Evolutionary conservation across 306 rosid genomes (phyloP).

Genomic region (Carpinus fangiana): DNA sequence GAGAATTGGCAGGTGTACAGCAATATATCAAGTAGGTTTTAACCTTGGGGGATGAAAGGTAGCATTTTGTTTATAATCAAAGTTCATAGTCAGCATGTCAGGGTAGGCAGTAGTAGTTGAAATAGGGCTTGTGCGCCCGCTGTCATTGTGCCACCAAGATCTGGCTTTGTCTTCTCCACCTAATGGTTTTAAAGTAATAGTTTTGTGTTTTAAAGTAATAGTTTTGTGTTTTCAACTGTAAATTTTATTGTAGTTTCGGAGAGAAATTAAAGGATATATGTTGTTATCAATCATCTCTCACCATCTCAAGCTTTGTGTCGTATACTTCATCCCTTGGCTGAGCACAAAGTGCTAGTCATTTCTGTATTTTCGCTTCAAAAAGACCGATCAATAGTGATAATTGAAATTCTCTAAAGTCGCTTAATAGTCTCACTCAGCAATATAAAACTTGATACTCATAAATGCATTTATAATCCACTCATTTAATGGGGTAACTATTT

Average conservation of each 20-base stretch:
- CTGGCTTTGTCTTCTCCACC: background rate
- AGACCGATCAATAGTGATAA: too few relatives aligned
- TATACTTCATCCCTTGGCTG: too few relatives aligned
- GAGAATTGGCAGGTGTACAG: slow-evolving; percentile 52
- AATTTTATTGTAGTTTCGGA: background rate
- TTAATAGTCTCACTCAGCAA: too few relatives aligned
- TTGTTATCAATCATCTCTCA: background rate
- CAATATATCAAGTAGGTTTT: slow-evolving; percentile 26
- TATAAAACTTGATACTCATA: too few relatives aligned
- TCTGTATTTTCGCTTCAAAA: too few relatives aligned
- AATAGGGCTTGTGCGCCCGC: background rate
- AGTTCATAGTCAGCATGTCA: slow-evolving; percentile 10
- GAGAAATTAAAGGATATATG: background rate
- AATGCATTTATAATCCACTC: too few relatives aligned
- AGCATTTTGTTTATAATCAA: background rate
- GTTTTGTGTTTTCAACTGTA: background rate
- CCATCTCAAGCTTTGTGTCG: too few relatives aligned
- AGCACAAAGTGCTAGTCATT: too few relatives aligned
- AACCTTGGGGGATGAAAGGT: slow-evolving; percentile 4
- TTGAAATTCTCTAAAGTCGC: too few relatives aligned
- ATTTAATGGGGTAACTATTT: too few relatives aligned
- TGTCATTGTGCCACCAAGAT: background rate
- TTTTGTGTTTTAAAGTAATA: background rate
- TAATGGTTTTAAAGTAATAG: slow-evolving; percentile 3
- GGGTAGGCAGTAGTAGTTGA: slow-evolving; percentile 1